A percentile compares a stretch with the other conserved stretches of the same genome.
Conservation (phyloP, 805 yeast genomes). For the Priceomyces carsonii region DNA sequence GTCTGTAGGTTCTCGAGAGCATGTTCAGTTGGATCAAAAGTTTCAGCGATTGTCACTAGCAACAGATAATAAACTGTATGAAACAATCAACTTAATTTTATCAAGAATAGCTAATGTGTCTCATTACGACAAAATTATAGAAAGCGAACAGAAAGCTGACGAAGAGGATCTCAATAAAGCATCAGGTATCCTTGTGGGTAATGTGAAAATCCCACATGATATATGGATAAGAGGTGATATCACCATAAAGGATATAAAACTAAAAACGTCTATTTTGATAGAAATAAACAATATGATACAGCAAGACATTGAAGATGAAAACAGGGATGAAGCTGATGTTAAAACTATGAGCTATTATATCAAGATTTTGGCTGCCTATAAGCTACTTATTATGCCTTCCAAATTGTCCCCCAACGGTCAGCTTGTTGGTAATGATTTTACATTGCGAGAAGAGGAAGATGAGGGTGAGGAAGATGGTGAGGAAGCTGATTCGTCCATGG, state of each 20-base stretch:
- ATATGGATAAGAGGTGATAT: conserved; percentile 37
- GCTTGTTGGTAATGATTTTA: neutral
- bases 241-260: conserved; percentile 27
- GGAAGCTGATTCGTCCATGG: neutral
- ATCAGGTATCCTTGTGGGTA: conserved; percentile 20
- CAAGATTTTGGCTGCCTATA: conserved; percentile 32
- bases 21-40: neutral
- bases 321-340: conserved; percentile 20
- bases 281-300: conserved; percentile 35
- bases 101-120: conserved; percentile 23
- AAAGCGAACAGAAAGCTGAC: neutral
- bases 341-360: conserved; percentile 28
- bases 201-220: conserved; percentile 34
- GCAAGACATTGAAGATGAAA: conserved; percentile 13
- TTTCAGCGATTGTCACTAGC: conserved; percentile 3
- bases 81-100: conserved; percentile 26
- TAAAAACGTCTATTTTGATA: conserved; percentile 30
- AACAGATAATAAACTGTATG: conserved; percentile 25
- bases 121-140: conserved; percentile 10
- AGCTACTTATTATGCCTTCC: conserved; percentile 27
- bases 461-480: conserved; percentile 8
- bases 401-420: conserved; percentile 1
- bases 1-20: conserved; percentile 1
- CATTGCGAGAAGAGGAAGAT: conserved; percentile 8
- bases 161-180: neutral